These are phyloP conservation scores for Tolypocladium album DNA, from an alignment of 2,329 filamentous ascomycete species.

Conservation along the genomic window DNA sequence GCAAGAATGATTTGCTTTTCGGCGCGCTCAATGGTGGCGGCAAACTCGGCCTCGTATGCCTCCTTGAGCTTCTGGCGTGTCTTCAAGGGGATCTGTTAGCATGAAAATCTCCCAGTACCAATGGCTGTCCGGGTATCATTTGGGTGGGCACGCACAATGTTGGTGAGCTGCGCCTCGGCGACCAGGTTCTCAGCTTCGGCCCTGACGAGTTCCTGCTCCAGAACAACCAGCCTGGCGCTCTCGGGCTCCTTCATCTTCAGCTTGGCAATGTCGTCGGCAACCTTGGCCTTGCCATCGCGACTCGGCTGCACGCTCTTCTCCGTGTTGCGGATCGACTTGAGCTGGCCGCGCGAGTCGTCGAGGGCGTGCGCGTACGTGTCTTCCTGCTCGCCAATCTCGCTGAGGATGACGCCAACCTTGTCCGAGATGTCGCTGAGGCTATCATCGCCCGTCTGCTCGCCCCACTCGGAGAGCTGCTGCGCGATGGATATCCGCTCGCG, in stretches of 20 bases:
- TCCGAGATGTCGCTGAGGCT: slow-evolving; percentile 82
- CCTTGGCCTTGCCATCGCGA: slow-evolving; percentile 76
- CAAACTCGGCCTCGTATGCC: slow-evolving; percentile 80
- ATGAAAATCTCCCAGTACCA: not conserved
- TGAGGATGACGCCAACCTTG: slow-evolving; percentile 87
- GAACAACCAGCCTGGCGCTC: slow-evolving; percentile 66
- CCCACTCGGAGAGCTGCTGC: slow-evolving; percentile 90
- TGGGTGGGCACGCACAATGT: slow-evolving; percentile 54
- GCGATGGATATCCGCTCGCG: slow-evolving; percentile 79
- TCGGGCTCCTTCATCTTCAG: slow-evolving; percentile 88
- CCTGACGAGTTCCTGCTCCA: slow-evolving; percentile 93
- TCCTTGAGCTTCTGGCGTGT: slow-evolving; percentile 95
- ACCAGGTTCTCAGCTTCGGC: slow-evolving; percentile 94
- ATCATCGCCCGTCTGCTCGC: slow-evolving; percentile 82
- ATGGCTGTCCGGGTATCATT: not conserved
- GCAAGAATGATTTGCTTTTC: slow-evolving; percentile 96
- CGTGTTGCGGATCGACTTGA: slow-evolving; percentile 93
- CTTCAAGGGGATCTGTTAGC: slow-evolving; percentile 27
- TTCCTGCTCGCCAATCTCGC: slow-evolving; percentile 90
- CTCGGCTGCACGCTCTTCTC: slow-evolving; percentile 92
- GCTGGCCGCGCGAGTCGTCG: slow-evolving; percentile 69
- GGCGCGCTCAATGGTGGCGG: slow-evolving; percentile 85
- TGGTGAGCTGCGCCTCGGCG: slow-evolving; percentile 91
- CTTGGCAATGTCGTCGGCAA: slow-evolving; percentile 84
- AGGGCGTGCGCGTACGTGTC: slow-evolving; percentile 76